Evolutionary conservation across 441 rosid species (phyloP), one percentile per base, ranked within the genome.

Genomic region (Kokia cookei): DNA sequence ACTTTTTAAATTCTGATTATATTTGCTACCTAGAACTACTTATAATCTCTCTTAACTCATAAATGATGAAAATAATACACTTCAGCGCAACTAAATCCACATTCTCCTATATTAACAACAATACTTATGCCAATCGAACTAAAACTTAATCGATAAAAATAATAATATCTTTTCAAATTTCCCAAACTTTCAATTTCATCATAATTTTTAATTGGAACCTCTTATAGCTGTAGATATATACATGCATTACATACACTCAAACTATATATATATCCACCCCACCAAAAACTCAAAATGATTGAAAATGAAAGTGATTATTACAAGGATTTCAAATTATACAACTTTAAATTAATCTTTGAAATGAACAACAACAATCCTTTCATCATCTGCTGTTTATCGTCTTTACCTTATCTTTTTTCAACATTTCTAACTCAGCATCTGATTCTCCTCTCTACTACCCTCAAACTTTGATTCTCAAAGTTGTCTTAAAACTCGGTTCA

Each of bases 391-490:
- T 29, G 24, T 24, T 57, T 72, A 63, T 72, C 35, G 59, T 17
- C 58, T 62, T 43, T 43, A 42, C 10, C 47, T 8, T 35, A n/a
- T 43, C 63, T 29, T 27, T 11, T 26, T 1, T 59, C 65, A 19
- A 9, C 11, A 7, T 60, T 29, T 58, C 19, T 26, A 58, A 48
- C 10, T 40, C 65, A 64, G 51, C 47, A 76, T 35, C 7, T 27
- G 77, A 43, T 67, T 70, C 75, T 76, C 42, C 63, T 58, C 43
- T 35, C 45, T 64, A 26, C 80, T 54, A 51, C 3, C 59, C 74
- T 50, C 78, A 63, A 43, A 69, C 76, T 71, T 59, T 47, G 70
- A 48, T 69, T 69, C 67, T 64, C 78, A 72, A 77, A 79, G 76
- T 43, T 14, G 73, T n/a, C n/a, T 7, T 2, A 7, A 14, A 19